These are phyloP conservation scores for Candida maesae DNA, from an alignment of 805 yeast genomes.

Conservation along the genomic window DNA sequence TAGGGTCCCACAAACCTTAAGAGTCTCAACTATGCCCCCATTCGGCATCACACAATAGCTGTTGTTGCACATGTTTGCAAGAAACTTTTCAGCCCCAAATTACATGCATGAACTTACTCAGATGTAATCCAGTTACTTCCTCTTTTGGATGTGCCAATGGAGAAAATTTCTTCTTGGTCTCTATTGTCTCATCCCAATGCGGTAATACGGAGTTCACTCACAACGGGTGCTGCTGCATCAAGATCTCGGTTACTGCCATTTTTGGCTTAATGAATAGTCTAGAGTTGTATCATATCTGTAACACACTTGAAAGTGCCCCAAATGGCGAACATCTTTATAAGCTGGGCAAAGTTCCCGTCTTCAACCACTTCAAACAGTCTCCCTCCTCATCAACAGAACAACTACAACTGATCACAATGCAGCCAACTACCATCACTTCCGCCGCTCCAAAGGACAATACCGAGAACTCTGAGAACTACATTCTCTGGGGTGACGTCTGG, in stretches of 20 bases:
- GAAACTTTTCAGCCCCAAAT: neutral
- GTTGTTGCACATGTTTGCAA: too few species aligned
- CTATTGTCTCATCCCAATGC: neutral
- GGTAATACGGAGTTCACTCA: neutral
- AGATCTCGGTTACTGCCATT: too few species aligned
- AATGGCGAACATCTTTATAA: too few species aligned
- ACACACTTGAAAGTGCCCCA: too few species aligned
- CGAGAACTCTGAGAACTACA: conserved; percentile 13
- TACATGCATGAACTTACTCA: neutral
- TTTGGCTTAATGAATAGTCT: too few species aligned
- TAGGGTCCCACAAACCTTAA: too few species aligned
- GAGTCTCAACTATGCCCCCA: too few species aligned
- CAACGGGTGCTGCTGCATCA: too few species aligned
- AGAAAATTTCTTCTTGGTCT: neutral
- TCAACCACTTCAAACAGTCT: too few species aligned
- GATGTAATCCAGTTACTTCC: neutral
- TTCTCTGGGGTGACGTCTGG: conserved; percentile 9
- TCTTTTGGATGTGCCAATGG: neutral
- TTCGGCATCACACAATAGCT: too few species aligned
- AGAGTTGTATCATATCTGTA: too few species aligned
- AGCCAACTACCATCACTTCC: conserved; percentile 7
- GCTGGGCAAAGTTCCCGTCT: too few species aligned
- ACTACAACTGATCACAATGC: conserved; percentile 1
- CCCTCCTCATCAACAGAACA: neutral
- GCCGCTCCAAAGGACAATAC: conserved; percentile 2